These are phyloP conservation scores for Entomophthora muscae DNA, from an alignment of 371 early-diverging fungal species.

Conservation along the genomic window DNA sequence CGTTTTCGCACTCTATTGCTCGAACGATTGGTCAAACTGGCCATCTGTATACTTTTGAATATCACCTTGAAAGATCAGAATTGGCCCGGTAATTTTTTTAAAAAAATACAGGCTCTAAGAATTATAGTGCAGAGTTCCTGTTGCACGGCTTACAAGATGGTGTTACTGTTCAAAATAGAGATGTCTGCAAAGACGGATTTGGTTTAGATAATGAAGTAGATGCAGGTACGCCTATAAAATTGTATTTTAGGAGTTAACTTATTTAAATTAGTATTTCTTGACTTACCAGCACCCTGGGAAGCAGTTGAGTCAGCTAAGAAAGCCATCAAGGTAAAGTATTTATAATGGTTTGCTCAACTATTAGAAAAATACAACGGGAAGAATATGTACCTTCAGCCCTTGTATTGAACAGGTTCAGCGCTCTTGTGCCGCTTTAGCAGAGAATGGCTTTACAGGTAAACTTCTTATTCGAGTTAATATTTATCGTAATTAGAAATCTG, in stretches of 20 bases:
- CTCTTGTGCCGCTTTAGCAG: slow-evolving; percentile 52
- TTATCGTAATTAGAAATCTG: slow-evolving; percentile 38
- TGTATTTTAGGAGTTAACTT: background rate
- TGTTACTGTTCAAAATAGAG: slow-evolving; percentile 53
- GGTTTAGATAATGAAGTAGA: slow-evolving; percentile 46
- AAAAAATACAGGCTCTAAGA: background rate
- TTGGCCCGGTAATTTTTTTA: slow-evolving; percentile 23
- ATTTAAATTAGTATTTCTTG: slow-evolving; percentile 58
- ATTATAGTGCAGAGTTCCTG: slow-evolving; percentile 43
- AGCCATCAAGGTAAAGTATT: slow-evolving; percentile 48
- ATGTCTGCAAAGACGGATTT: slow-evolving; percentile 87
- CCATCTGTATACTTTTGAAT: slow-evolving; percentile 84
- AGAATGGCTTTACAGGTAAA: slow-evolving; percentile 59
- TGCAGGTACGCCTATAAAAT: slow-evolving; percentile 35
- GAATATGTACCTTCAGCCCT: slow-evolving; percentile 86
- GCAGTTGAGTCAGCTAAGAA: slow-evolving; percentile 65
- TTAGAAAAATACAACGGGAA: slow-evolving; percentile 41
- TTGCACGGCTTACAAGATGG: slow-evolving; percentile 49
- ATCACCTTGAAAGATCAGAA: slow-evolving; percentile 59
- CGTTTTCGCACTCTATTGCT: slow-evolving; percentile 85
- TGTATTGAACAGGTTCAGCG: slow-evolving; percentile 88
- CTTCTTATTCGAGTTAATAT: background rate
- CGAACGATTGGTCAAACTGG: slow-evolving; percentile 75
- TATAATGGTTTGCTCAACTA: no score
- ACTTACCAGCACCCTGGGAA: slow-evolving; percentile 94